Evolutionary conservation across 352 stramenopile genomes (phyloP).

Genomic region (Globisporangium lucens): DNA sequence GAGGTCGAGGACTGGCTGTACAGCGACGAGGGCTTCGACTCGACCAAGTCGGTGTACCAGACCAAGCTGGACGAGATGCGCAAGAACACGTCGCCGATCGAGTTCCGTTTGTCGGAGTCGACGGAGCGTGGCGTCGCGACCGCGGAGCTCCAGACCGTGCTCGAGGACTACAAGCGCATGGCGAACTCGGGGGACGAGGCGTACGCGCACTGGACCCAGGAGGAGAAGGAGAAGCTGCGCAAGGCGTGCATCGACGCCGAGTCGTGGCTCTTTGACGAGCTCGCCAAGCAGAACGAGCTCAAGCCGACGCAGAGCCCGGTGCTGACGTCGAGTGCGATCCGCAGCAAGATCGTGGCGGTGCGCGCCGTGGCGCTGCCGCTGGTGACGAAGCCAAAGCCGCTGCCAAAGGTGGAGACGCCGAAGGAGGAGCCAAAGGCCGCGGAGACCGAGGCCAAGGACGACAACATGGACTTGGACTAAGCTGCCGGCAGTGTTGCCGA

Average conservation of each 20-base stretch:
- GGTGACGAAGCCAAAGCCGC: slow-evolving; percentile 96
- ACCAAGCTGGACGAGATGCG: slow-evolving; percentile 95
- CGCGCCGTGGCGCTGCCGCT: slow-evolving; percentile 90
- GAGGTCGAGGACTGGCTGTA: slow-evolving; percentile 98
- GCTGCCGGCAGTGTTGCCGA: neutral
- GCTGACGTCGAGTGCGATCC: slow-evolving; percentile 89
- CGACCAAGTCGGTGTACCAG: slow-evolving; percentile 96
- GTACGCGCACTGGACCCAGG: slow-evolving; percentile 95
- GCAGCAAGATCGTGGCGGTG: slow-evolving; percentile 89
- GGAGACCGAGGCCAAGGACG: slow-evolving; percentile 43
- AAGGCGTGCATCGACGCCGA: slow-evolving; percentile 87
- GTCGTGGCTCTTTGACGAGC: slow-evolving; percentile 95
- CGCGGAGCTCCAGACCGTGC: slow-evolving; percentile 86
- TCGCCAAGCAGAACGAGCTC: slow-evolving; percentile 93
- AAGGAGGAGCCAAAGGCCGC: slow-evolving; percentile 28
- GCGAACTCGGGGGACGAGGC: slow-evolving; percentile 91
- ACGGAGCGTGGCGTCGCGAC: slow-evolving; percentile 87
- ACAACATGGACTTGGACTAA: slow-evolving; percentile 90
- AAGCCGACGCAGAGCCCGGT: slow-evolving; percentile 86
- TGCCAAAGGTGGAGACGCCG: slow-evolving; percentile 74
- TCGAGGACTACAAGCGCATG: slow-evolving; percentile 96
- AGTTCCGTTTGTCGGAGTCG: slow-evolving; percentile 91
- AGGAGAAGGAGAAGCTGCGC: slow-evolving; percentile 93
- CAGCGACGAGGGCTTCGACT: slow-evolving; percentile 98
- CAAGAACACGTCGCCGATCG: slow-evolving; percentile 91